Percentiles rank a stretch among this genome's conserved stretches.
phyloP scores from a whole-genome alignment of 2,329 filamentous ascomycete species.

The Pyrenochaeta sp. region DNA sequence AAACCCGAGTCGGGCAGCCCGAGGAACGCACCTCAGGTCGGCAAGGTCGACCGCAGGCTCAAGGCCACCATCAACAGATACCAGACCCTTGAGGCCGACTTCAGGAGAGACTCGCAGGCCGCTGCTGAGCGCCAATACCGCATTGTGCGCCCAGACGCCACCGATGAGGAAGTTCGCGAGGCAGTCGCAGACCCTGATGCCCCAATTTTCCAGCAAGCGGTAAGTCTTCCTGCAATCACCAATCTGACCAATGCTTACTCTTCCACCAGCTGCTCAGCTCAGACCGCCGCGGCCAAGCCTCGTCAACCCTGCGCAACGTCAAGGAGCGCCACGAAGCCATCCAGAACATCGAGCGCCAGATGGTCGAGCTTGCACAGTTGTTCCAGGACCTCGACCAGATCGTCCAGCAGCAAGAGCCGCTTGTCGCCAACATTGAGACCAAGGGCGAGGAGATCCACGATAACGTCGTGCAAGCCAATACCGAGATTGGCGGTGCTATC shows the following conservation, averaged over 20 bases:
- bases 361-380: constrained; percentile 85
- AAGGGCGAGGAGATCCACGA: constrained; percentile 86
- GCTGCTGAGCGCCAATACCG: constrained; percentile 90
- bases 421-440: constrained; percentile 82
- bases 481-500: constrained; percentile 83
- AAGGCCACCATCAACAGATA: constrained; percentile 84
- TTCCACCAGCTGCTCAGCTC: constrained; percentile 72
- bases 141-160: constrained; percentile 84
- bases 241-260: constrained; percentile 17
- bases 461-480: constrained; percentile 85
- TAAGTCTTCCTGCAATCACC: constrained; percentile 40
- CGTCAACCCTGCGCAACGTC: constrained; percentile 80
- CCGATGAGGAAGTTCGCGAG: constrained; percentile 77
- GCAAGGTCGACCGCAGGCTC: constrained; percentile 79
- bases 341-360: constrained; percentile 89
- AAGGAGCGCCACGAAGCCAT: constrained; percentile 85
- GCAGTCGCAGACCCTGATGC: constrained; percentile 78
- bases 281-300: constrained; percentile 81
- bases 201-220: constrained; percentile 87
- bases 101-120: constrained; percentile 80
- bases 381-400: constrained; percentile 90
- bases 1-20: constrained; percentile 76
- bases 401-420: constrained; percentile 84
- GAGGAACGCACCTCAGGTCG: constrained; percentile 81
- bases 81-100: constrained; percentile 80